Percentiles rank a stretch among this genome's conserved stretches.
Evolutionary conservation across 805 yeast genomes (phyloP).

Genomic region (Torulaspora maleeae): DNA sequence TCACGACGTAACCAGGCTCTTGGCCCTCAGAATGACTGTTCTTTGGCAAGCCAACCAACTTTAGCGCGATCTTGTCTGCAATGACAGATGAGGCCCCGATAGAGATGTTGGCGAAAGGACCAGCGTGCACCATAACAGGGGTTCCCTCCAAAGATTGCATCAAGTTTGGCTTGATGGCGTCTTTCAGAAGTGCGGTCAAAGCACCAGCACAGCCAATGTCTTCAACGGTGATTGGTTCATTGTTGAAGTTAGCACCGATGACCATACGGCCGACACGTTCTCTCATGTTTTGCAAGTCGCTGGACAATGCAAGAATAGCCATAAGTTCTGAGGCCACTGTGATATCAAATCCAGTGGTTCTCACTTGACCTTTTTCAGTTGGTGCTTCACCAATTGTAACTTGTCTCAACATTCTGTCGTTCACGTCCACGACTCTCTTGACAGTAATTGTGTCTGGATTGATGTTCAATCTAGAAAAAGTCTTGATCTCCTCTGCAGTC

Average conservation of each 20-base stretch:
- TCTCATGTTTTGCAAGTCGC: slow-evolving; percentile 76
- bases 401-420: slow-evolving; percentile 86
- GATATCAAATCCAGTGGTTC: slow-evolving; percentile 90
- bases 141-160: slow-evolving; percentile 98
- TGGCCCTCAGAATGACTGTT: slow-evolving; percentile 31
- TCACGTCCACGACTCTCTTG: slow-evolving; percentile 90
- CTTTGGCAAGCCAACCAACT: slow-evolving; percentile 68
- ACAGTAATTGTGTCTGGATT: slow-evolving; percentile 88
- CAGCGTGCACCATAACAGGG: slow-evolving; percentile 96
- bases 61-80: slow-evolving; percentile 89
- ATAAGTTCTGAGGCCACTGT: slow-evolving; percentile 94
- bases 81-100: slow-evolving; percentile 94
- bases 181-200: slow-evolving; percentile 86
- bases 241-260: slow-evolving; percentile 70
- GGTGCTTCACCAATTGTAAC: slow-evolving; percentile 88
- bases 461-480: slow-evolving; percentile 79
- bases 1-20: slow-evolving; percentile 80
- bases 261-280: slow-evolving; percentile 84
- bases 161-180: slow-evolving; percentile 91
- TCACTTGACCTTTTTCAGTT: slow-evolving; percentile 83
- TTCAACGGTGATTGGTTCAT: slow-evolving; percentile 86
- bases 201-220: slow-evolving; percentile 97
- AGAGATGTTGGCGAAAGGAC: slow-evolving; percentile 96
- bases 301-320: slow-evolving; percentile 89
- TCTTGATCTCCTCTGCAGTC: slow-evolving; percentile 66